Evolutionary conservation across 441 rosid genomes (phyloP).

Genomic region (Biscutella laevigata): DNA sequence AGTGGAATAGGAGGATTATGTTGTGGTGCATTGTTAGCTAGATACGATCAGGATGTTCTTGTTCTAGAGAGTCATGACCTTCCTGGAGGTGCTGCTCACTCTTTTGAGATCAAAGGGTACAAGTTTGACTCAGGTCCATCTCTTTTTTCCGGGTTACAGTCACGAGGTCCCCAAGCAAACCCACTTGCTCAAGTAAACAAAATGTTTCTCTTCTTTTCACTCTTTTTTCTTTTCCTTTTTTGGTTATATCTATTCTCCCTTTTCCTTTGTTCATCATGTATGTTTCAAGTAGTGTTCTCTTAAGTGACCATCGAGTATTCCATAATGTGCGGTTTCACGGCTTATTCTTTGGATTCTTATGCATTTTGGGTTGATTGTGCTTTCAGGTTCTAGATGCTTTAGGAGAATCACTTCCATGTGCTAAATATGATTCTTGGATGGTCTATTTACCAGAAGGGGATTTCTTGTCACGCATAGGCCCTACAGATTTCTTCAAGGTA

Average conservation of each 20-base stretch:
- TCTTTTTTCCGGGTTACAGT: constrained; percentile 80
- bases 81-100: constrained; percentile 83
- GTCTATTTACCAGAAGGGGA: constrained; percentile 88
- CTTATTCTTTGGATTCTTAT: constrained; percentile 4
- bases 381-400: constrained; percentile 77
- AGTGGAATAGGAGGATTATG: constrained; percentile 86
- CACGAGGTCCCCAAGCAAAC: constrained; percentile 82
- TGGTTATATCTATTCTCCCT: too few species aligned
- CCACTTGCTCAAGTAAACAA: constrained; percentile 95
- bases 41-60: constrained; percentile 70
- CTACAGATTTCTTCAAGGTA: constrained; percentile 88
- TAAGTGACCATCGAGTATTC: too few species aligned
- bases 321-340: background rate
- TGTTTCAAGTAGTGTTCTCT: too few species aligned
- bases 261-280: too few species aligned
- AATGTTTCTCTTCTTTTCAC: background rate
- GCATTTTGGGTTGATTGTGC: background rate
- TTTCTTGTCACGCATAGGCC: constrained; percentile 83
- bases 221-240: background rate
- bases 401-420: constrained; percentile 77
- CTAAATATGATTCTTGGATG: constrained; percentile 88
- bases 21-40: constrained; percentile 77
- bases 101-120: constrained; percentile 69
- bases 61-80: constrained; percentile 80
- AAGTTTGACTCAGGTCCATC: constrained; percentile 92